phyloP scores from a whole-genome alignment of 441 rosid species.

The Lepidium campestre region DNA sequence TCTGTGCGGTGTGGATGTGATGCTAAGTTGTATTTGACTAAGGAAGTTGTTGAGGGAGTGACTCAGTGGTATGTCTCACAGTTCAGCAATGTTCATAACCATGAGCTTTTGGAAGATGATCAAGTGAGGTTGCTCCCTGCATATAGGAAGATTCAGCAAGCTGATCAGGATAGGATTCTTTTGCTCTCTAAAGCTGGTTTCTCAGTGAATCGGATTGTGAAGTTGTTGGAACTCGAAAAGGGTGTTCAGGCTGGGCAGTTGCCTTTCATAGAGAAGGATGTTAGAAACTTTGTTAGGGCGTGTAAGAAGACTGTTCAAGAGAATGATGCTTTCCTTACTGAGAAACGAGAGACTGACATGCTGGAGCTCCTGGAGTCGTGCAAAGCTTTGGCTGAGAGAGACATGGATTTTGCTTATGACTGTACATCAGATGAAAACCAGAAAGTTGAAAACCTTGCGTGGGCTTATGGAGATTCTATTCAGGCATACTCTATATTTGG shows the following conservation, averaged over 20 bases:
- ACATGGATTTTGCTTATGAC: slow-evolving; percentile 56
- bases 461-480: slow-evolving; percentile 69
- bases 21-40: slow-evolving; percentile 74
- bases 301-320: slow-evolving; percentile 84
- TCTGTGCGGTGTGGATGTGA: slow-evolving; percentile 93
- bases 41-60: slow-evolving; percentile 57
- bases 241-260: slow-evolving; percentile 82
- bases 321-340: slow-evolving; percentile 73
- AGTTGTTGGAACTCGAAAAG: slow-evolving; percentile 78
- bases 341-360: slow-evolving; percentile 64
- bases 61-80: slow-evolving; percentile 86
- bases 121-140: slow-evolving; percentile 92
- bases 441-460: slow-evolving; percentile 77
- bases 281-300: slow-evolving; percentile 78
- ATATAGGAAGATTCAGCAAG: slow-evolving; percentile 79
- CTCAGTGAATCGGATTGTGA: slow-evolving; percentile 77
- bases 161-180: slow-evolving; percentile 84
- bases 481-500: slow-evolving; percentile 57
- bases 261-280: slow-evolving; percentile 89
- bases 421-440: slow-evolving; percentile 53
- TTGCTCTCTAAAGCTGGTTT: slow-evolving; percentile 90
- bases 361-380: slow-evolving; percentile 78
- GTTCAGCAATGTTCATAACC: slow-evolving; percentile 93
- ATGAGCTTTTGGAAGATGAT: slow-evolving; percentile 86
- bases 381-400: slow-evolving; percentile 59